Evolutionary conservation across 768 basidiomycete genomes (phyloP).

Genomic region (Mycena galericulata): DNA sequence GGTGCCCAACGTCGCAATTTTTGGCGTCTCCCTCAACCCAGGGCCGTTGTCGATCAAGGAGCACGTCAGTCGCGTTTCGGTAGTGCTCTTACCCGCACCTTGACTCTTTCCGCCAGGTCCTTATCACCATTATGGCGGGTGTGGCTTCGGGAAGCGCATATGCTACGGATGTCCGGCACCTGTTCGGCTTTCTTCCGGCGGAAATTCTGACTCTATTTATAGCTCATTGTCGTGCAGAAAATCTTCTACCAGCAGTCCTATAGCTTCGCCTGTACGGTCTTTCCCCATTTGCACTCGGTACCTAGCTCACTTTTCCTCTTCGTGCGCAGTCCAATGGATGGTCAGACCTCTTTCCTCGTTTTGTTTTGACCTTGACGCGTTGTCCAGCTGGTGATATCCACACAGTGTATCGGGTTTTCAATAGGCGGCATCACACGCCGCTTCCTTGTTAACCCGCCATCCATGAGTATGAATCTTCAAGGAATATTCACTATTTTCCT

Average conservation of each 20-base stretch:
- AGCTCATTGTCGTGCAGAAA: conserved; percentile 76
- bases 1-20: conserved; percentile 63
- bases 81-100: neutral
- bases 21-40: conserved; percentile 75
- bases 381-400: conserved; percentile 71
- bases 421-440: conserved; percentile 70
- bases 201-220: neutral
- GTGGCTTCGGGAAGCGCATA: conserved; percentile 68
- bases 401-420: conserved; percentile 74
- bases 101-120: conserved; percentile 51
- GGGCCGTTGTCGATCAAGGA: conserved; percentile 85
- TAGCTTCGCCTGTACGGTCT: conserved; percentile 57
- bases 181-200: conserved; percentile 1
- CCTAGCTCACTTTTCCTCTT: neutral
- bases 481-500: neutral
- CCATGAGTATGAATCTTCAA: conserved; percentile 62
- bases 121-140: conserved; percentile 76
- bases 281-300: neutral
- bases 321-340: conserved; percentile 27
- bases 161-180: conserved; percentile 63
- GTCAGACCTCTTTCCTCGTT: neutral
- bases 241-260: conserved; percentile 73
- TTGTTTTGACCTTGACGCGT: neutral
- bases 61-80: conserved; percentile 41
- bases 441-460: conserved; percentile 73